A percentile compares a stretch with the other conserved stretches of the same genome.
These are phyloP conservation scores for Russula olivacea DNA, from an alignment of 768 basidiomycete species.

Conservation along the genomic window DNA sequence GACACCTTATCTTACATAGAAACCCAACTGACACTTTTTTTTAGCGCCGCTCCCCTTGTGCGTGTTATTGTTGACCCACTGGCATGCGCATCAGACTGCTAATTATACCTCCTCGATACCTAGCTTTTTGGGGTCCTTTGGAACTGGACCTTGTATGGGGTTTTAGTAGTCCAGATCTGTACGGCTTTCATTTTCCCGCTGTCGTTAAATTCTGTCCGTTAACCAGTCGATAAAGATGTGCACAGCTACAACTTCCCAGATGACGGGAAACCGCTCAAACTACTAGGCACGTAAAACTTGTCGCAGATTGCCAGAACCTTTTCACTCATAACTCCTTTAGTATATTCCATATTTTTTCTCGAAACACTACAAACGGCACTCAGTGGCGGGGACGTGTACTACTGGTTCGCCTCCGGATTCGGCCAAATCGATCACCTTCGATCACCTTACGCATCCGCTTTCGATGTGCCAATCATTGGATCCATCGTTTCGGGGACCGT, in stretches of 20 bases:
- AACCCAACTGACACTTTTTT: neutral
- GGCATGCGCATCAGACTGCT: too few species aligned
- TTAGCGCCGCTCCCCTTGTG: constrained; percentile 12
- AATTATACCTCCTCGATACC: neutral
- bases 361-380: constrained; percentile 12
- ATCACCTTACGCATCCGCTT: neutral
- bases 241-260: constrained; percentile 13
- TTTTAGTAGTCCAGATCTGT: constrained; percentile 12
- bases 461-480: constrained; percentile 3
- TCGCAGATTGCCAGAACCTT: too few species aligned
- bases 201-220: neutral
- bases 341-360: neutral
- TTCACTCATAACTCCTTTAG: neutral
- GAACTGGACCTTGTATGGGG: constrained; percentile 15
- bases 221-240: constrained; percentile 3
- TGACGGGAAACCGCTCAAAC: constrained; percentile 1
- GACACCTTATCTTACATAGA: neutral
- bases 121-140: constrained; percentile 15
- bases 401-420: constrained; percentile 18
- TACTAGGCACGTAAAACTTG: neutral
- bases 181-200: neutral
- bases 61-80: neutral
- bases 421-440: constrained; percentile 9
- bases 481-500: neutral
- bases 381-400: constrained; percentile 4